Conservation (phyloP, 352 stramenopile species). For the Nothophytophthora sp. region DNA sequence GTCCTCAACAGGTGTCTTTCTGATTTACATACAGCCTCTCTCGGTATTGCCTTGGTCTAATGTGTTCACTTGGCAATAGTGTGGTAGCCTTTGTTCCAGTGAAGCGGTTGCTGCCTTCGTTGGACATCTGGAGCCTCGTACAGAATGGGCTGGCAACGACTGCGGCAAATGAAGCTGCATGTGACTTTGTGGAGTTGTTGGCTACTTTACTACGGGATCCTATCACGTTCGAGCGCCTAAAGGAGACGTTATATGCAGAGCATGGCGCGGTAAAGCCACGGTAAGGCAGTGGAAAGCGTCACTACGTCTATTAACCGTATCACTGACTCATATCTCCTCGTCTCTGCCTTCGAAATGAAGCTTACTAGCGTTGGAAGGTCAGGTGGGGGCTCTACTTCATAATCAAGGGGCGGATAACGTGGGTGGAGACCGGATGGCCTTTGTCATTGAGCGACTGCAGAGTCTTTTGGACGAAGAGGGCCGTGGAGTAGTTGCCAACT, state of each 20-base stretch:
- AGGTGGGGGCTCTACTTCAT: slow-evolving; percentile 14
- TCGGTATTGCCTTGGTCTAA: background rate
- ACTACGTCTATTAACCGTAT: too few relatives aligned
- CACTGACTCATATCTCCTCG: too few relatives aligned
- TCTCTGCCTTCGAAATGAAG: slow-evolving; percentile 7
- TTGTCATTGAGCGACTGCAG: slow-evolving; percentile 9
- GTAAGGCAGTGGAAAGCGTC: slow-evolving; percentile 14
- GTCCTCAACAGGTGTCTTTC: slow-evolving; percentile 45
- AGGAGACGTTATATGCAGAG: background rate
- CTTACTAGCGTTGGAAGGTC: slow-evolving; percentile 10
- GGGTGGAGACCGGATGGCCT: slow-evolving; percentile 3
- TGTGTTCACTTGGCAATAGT: slow-evolving; percentile 1
- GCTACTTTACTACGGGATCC: slow-evolving; percentile 36
- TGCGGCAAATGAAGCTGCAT: slow-evolving; percentile 15
- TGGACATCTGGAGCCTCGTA: slow-evolving; percentile 22
- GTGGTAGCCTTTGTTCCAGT: slow-evolving; percentile 26
- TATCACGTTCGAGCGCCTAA: slow-evolving; percentile 1
- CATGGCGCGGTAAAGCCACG: background rate
- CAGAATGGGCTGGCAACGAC: slow-evolving; percentile 17
- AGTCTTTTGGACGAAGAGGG: slow-evolving; percentile 10
- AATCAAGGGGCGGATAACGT: slow-evolving; percentile 8
- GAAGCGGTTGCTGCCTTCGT: slow-evolving; percentile 28
- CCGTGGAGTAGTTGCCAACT: background rate
- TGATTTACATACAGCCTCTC: background rate
- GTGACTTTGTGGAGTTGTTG: slow-evolving; percentile 43